Base-by-base conservation (phyloP, 768 basidiomycete genomes). In the Leucocoprinus birnbaumii region DNA sequence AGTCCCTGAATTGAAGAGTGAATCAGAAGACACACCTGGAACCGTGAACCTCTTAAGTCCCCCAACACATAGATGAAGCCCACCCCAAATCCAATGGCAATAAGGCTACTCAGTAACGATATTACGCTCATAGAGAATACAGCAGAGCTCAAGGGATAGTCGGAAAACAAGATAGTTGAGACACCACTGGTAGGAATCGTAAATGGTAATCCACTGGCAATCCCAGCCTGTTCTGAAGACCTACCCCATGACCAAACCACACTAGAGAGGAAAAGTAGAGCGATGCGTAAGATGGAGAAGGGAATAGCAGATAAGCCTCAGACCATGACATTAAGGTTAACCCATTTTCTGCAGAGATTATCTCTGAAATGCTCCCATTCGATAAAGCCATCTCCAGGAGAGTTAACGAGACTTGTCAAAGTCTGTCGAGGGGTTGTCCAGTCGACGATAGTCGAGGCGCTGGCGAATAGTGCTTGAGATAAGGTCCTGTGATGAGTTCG, bases 311-410 rank as follows among this genome's bases (percentile, higher is more conserved):
- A 22, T n/a, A 24, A 49, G 31, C 11, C 11, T 5, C 57, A 31
- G 13, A 58, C 57, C 57, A 58, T 47, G n/a, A 58, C 51, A 24
- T 58, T 58, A 11, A 58, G 38, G 22, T 58, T 58, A 18, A 51
- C 51, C 57, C 57, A 58, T 40, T 45, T 52, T 21, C 46, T 43
- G 46, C 51, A 51, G n/a, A 53, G 42, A 24, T 41, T 47, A 40
- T 58, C 57, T 37, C 57, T 51, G 19, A 53, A 58, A 22, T 46
- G 43, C 27, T 53, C 51, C 57, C 57, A 58, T 31, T 53, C 46
- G 18, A 27, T 26, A 42, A 45, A 58, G 37, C 48, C 40, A 11
- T 51, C 25, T 25, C 55, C 51, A 14, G 51, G 51, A 7, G 27
- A 34, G 22, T 53, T 44, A 26, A 34, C 27, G 22, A 53, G 26